Conservation (phyloP, 1,284 basidiomycete genomes). For the Pseudozyma thailandica region DNA sequence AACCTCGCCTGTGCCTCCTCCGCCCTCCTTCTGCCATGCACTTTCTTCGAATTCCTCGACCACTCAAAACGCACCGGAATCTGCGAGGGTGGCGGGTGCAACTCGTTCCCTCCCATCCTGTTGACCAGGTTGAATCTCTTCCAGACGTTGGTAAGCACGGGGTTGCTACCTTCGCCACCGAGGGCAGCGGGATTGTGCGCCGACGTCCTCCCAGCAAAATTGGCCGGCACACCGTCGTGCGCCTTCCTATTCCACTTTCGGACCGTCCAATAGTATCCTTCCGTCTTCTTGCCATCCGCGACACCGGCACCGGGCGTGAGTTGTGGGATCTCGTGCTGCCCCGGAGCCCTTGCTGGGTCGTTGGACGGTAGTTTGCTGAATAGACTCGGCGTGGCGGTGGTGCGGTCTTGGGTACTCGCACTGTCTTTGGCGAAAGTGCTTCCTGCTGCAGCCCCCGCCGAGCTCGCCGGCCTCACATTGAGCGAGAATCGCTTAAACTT, state of each 20-base stretch:
- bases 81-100: slow-evolving; percentile 45
- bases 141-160: slow-evolving; percentile 58
- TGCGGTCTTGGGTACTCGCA: slow-evolving; percentile 1
- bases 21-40: slow-evolving; percentile 5
- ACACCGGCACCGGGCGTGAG: slow-evolving; percentile 50
- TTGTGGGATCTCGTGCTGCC: slow-evolving; percentile 34
- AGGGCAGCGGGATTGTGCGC: slow-evolving; percentile 2
- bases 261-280: slow-evolving; percentile 64
- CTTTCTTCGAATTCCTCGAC: slow-evolving; percentile 48
- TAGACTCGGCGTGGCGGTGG: slow-evolving; percentile 3
- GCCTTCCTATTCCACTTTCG: slow-evolving; percentile 52
- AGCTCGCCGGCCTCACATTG: slow-evolving; percentile 19
- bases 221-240: slow-evolving; percentile 23
- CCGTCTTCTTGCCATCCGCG: slow-evolving; percentile 40
- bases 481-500: slow-evolving; percentile 55
- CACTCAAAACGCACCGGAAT: slow-evolving; percentile 63
- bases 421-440: slow-evolving; percentile 17
- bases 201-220: slow-evolving; percentile 11
- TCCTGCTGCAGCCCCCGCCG: neutral
- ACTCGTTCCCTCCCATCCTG: slow-evolving; percentile 49
- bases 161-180: slow-evolving; percentile 27
- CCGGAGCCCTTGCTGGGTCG: slow-evolving; percentile 3
- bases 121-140: slow-evolving; percentile 54
- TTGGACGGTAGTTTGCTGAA: slow-evolving; percentile 21
- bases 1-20: slow-evolving; percentile 32